These are phyloP conservation scores for Aspergillus biplanus DNA, from an alignment of 495 filamentous ascomycete species.

Conservation along the genomic window DNA sequence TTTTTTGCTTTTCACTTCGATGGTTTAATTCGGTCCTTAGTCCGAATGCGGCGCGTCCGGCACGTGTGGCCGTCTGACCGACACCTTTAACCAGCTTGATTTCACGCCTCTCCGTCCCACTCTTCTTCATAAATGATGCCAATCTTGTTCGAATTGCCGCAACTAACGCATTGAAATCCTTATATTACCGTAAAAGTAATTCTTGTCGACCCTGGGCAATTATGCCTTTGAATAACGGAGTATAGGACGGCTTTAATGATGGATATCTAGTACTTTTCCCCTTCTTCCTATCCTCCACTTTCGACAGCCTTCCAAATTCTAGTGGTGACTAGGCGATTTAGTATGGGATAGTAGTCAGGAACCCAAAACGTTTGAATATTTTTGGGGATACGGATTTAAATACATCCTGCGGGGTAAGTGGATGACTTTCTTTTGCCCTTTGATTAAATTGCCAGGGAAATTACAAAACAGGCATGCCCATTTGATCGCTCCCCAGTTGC, in stretches of 20 bases:
- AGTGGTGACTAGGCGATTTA: too few species aligned
- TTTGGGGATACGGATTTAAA: neutral
- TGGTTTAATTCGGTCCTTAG: conserved; percentile 10
- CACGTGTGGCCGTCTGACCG: conserved; percentile 15
- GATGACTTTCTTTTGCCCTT: conserved; percentile 4
- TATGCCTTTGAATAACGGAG: too few species aligned
- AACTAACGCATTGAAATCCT: too few species aligned
- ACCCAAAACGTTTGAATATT: neutral
- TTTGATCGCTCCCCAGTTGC: neutral
- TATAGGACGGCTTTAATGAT: too few species aligned
- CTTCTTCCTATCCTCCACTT: too few species aligned
- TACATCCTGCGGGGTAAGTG: conserved; percentile 3
- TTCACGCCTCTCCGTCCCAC: neutral
- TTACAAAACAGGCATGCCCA: neutral
- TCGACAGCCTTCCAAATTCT: too few species aligned
- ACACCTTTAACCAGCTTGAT: conserved; percentile 2
- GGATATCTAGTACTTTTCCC: too few species aligned
- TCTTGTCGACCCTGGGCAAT: too few species aligned
- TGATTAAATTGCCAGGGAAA: conserved; percentile 6
- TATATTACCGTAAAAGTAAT: too few species aligned
- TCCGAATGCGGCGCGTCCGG: conserved; percentile 12
- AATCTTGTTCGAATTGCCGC: too few species aligned
- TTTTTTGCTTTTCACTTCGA: neutral
- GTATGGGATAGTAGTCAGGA: neutral
- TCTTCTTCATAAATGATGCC: neutral